Evolutionary conservation across 176 grass and related monocot genomes (phyloP), one percentile per base, ranked within the genome.

Genomic region (Pharus latifolius): DNA sequence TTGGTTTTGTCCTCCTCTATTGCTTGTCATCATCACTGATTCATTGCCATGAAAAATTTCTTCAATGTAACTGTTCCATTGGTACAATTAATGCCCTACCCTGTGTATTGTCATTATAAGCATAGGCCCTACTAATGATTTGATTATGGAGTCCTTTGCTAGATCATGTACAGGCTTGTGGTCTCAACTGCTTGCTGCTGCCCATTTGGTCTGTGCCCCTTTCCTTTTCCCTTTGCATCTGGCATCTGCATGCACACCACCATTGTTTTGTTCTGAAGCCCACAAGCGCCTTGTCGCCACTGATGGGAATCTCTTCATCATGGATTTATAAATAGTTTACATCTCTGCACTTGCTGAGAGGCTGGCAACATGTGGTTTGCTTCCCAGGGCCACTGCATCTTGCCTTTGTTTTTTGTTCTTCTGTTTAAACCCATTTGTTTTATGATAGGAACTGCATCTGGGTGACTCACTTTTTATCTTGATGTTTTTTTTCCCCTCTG

Each of bases 281-380:
- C 16, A n/a, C n/a, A 12, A 51, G 10, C 67, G 12, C 1, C 17
- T 30, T 19, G 23, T n/a, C 40, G 42, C 55, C 41, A 47, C 56
- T 34, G 23, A 48, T 18, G 28, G 3, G 30, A 74, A 62, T 62
- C 43, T 62, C 55, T 22, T 10, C 14, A 13, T 48, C 42, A 26
- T 61, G 70, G 42, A 73, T 5, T 26, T 22, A 17, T 11, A 45
- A 5, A 11, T 49, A 49, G 10, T 60, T 49, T 45, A 59, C 22
- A 28, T 40, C 1, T 3, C 10, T 2, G 42, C 56, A 26, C 27
- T 1, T 47, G 27, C 54, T 7, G 28, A 11, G 56, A 32, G 42
- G 56, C 25, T 74, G 42, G 70, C 42, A 5, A 23, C 70, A 73
- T 73, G 70, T 73, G 70, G 18, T 26, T 14, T 73, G 70, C 55